Conservation (phyloP, 148 eudicot species). For the Amaranthus hypochondriacus region DNA sequence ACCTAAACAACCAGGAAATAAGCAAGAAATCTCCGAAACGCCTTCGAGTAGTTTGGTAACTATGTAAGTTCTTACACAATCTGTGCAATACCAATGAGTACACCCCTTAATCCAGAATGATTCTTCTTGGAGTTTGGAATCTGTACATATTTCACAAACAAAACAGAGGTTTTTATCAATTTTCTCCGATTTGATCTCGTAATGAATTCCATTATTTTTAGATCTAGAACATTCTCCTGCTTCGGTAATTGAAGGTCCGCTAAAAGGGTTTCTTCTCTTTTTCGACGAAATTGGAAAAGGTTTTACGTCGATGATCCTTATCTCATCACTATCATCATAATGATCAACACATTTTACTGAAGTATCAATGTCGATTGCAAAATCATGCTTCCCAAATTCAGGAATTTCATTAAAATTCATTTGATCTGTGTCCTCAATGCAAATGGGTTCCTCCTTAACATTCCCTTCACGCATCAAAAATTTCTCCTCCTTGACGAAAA, state of each 20-base stretch:
- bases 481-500: slow-evolving; percentile 17
- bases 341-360: slow-evolving; percentile 25
- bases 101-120: slow-evolving; percentile 41
- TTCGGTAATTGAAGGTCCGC: slow-evolving; percentile 19
- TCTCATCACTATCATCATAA: slow-evolving; percentile 19
- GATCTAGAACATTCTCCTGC: slow-evolving; percentile 40
- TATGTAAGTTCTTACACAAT: slow-evolving; percentile 38
- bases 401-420: background rate
- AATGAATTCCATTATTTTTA: slow-evolving; percentile 3
- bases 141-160: slow-evolving; percentile 58
- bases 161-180: slow-evolving; percentile 16
- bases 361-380: background rate
- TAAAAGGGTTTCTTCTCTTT: slow-evolving; percentile 13
- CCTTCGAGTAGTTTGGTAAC: slow-evolving; percentile 42
- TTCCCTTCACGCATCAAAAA: slow-evolving; percentile 16
- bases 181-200: slow-evolving; percentile 4
- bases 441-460: slow-evolving; percentile 23
- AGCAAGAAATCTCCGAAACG: slow-evolving; percentile 36
- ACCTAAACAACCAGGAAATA: slow-evolving; percentile 29
- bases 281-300: background rate
- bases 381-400: background rate
- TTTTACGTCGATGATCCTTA: slow-evolving; percentile 2
- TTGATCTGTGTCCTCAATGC: slow-evolving; percentile 16
- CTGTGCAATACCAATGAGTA: slow-evolving; percentile 35
- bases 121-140: slow-evolving; percentile 30